phyloP scores from a whole-genome alignment of 2,329 filamentous ascomycete genomes.

The Penicillium sp. region DNA sequence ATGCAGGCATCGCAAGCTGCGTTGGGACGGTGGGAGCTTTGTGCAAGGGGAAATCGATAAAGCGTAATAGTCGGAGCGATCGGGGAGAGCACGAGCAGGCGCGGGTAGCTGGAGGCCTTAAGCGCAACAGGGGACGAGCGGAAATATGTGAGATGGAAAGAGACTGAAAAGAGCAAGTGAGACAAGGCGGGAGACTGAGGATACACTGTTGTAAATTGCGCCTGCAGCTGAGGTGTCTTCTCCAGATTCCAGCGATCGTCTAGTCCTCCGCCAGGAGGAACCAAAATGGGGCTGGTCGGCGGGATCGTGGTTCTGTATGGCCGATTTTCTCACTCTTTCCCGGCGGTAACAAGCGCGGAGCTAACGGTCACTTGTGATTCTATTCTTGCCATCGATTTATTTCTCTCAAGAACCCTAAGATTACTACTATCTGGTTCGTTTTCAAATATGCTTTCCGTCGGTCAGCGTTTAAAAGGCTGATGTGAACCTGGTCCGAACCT shows the following conservation, averaged over 20 bases:
- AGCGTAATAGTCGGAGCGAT: slow-evolving; percentile 8
- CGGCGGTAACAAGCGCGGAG: background rate
- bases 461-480: background rate
- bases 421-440: background rate
- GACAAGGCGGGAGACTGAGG: background rate
- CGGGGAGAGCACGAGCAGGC: slow-evolving; percentile 5
- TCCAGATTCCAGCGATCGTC: slow-evolving; percentile 15
- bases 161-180: background rate
- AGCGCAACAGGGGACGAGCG: background rate
- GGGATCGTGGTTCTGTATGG: slow-evolving; percentile 14
- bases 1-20: slow-evolving; percentile 45
- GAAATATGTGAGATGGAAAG: background rate
- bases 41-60: slow-evolving; percentile 8
- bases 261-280: slow-evolving; percentile 7
- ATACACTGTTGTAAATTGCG: slow-evolving; percentile 5
- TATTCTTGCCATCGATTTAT: background rate
- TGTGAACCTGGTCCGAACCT: background rate
- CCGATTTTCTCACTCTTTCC: slow-evolving; percentile 1
- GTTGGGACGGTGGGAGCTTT: slow-evolving; percentile 2
- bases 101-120: slow-evolving; percentile 2
- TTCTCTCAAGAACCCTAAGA: background rate
- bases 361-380: slow-evolving; percentile 2
- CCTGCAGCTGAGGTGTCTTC: slow-evolving; percentile 14
- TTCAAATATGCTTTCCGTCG: background rate
- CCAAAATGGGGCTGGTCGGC: slow-evolving; percentile 15